Evolutionary conservation across 208 protist species (phyloP).

Genomic region (Acanthamoeba castellanii): DNA sequence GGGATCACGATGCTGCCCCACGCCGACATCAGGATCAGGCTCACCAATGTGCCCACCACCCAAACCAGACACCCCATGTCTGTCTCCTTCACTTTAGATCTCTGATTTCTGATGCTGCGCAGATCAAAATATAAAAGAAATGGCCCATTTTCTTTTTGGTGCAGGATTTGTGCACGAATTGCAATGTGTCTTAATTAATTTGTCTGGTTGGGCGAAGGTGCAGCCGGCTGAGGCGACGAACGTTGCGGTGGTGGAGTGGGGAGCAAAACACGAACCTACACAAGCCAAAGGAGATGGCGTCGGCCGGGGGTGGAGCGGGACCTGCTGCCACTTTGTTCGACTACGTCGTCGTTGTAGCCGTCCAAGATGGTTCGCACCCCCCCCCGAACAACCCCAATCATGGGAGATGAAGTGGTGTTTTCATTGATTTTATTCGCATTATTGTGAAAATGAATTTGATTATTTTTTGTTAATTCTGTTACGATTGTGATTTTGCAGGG

Average conservation of each 20-base stretch:
- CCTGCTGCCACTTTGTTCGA: neutral
- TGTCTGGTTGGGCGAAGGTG: neutral
- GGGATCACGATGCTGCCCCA: constrained; percentile 27
- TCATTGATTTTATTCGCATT: too few relatives aligned
- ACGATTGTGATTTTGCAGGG: neutral
- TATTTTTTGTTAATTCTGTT: neutral
- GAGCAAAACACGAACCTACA: too few relatives aligned
- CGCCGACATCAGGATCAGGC: neutral
- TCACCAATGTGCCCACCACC: constrained; percentile 3
- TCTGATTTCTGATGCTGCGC: neutral
- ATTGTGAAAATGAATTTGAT: too few relatives aligned
- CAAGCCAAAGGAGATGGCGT: neutral
- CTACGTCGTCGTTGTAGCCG: neutral
- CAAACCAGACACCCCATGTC: neutral
- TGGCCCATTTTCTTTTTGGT: too few relatives aligned
- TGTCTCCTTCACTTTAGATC: neutral
- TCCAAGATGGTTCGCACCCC: neutral
- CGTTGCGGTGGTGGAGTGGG: neutral
- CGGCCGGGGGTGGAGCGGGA: neutral
- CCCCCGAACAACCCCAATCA: too few relatives aligned
- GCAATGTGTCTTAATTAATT: too few relatives aligned
- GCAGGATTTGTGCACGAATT: too few relatives aligned
- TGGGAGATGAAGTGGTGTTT: too few relatives aligned
- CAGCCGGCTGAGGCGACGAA: neutral
- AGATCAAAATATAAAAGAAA: too few relatives aligned